Evolutionary conservation across 345 rosid species (phyloP), one percentile per base, ranked within the genome.

Genomic region (Eucalyptus cladocalyx): DNA sequence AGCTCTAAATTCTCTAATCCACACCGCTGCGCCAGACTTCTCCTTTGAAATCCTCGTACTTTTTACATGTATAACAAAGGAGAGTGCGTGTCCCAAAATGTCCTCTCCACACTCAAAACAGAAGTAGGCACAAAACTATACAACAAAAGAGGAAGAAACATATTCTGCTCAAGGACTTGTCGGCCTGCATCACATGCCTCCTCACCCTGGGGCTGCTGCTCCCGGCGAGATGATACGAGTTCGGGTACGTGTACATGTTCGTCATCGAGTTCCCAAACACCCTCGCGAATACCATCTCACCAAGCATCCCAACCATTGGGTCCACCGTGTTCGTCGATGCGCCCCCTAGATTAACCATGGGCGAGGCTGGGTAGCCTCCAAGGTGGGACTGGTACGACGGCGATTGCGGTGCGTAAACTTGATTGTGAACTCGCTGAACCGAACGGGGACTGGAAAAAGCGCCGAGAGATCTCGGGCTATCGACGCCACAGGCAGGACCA

Each of bases 101-200:
- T 40, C n/a, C n/a, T 16, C 47, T 21, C 6, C 7, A 30, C 7
- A 9, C 88, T 92, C 91, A 94, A 86, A 94, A 94, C 51, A 93
- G 45, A 45, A 94, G 92, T 8, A 94, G 86, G 51, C 95, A 92
- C 83, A 93, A 51, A 60, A 93, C 54, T 30, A 90, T 89, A 85
- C 93, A 93, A n/a, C 95, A 94, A 37, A 94, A 90, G 37, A 94
- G 92, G 89, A 94, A 94, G 86, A 94, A 93, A 48, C 92, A 90
- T 76, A 94, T 92, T 89, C 95, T 91, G 91, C 93, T 91, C 12
- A 94, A 89, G 13, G 95, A 94, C 90, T 86, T 90, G 9, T 94
- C 95, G 4, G 92, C 92, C 91, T 89, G 89, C 94, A 91, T 88
- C 17, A 94, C 80, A 42, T 90, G 94, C 93, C 94, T 92, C 89